A percentile compares a stretch with the other conserved stretches of the same genome.
phyloP scores from a whole-genome alignment of 108 stramenopile genomes.

The Mayamaea pseudoterrestris region DNA sequence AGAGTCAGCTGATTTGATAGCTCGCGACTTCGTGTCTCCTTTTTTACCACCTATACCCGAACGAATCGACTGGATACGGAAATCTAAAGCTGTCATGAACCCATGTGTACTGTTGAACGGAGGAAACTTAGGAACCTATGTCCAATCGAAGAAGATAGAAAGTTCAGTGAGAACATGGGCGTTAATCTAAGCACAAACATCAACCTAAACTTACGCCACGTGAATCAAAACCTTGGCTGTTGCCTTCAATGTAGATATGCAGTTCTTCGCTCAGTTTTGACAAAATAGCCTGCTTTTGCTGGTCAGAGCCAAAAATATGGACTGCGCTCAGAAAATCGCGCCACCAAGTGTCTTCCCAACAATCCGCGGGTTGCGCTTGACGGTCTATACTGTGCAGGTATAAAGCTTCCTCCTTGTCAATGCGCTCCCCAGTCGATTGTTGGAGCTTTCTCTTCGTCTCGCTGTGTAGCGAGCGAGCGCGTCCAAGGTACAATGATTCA shows the following conservation, averaged over 20 bases:
- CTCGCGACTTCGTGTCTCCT: too few species aligned
- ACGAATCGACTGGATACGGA: conserved; percentile 18
- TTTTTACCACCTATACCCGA: too few species aligned
- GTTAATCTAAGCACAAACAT: too few species aligned
- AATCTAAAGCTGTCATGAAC: conserved; percentile 19
- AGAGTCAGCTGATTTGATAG: too few species aligned
- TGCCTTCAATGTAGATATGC: conserved; percentile 2
- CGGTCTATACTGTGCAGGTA: conserved; percentile 1
- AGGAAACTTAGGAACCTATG: conserved; percentile 27
- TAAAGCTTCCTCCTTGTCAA: conserved; percentile 6
- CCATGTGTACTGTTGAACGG: conserved; percentile 23
- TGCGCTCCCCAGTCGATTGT: not conserved
- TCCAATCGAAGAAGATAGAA: too few species aligned
- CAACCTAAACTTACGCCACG: too few species aligned
- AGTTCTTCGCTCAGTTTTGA: conserved; percentile 26
- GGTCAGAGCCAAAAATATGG: conserved; percentile 15
- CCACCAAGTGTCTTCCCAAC: conserved; percentile 38
- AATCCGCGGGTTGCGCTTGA: too few species aligned
- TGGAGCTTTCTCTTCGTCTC: conserved; percentile 19
- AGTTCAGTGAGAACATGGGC: too few species aligned
- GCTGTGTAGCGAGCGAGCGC: conserved; percentile 16
- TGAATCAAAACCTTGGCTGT: too few species aligned
- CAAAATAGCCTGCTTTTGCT: conserved; percentile 18
- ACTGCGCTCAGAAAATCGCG: conserved; percentile 27
- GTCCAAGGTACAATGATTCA: conserved; percentile 27